These are phyloP conservation scores for Leishmania guyanensis DNA, from an alignment of 208 protist genomes.

Conservation along the genomic window DNA sequence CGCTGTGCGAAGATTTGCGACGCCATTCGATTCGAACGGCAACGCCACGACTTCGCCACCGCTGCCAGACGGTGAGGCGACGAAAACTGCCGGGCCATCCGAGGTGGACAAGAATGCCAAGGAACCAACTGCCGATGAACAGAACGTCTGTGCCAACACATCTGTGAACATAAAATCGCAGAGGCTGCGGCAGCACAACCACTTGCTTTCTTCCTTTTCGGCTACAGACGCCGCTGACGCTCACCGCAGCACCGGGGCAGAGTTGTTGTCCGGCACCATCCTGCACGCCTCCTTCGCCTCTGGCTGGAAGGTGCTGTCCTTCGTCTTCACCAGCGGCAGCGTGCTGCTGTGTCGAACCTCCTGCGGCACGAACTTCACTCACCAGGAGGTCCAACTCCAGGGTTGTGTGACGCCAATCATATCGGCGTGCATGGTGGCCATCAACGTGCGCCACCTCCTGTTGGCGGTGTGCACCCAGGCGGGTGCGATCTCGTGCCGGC, in stretches of 20 bases:
- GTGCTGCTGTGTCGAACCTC: slow-evolving; percentile 49
- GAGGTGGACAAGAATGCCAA: neutral
- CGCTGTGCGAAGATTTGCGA: slow-evolving; percentile 10
- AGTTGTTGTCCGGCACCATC: slow-evolving; percentile 39
- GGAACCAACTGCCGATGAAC: neutral
- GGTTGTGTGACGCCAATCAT: slow-evolving; percentile 37
- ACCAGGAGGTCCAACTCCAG: slow-evolving; percentile 39
- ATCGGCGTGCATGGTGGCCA: slow-evolving; percentile 32
- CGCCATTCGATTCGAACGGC: neutral
- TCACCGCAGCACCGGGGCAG: slow-evolving; percentile 2
- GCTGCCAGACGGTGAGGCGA: neutral
- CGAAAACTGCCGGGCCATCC: neutral
- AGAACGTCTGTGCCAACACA: neutral
- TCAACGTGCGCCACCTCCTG: slow-evolving; percentile 62
- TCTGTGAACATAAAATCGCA: neutral
- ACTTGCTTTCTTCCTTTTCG: neutral
- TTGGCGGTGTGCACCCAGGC: slow-evolving; percentile 58
- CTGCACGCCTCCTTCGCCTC: slow-evolving; percentile 44
- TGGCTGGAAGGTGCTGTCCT: slow-evolving; percentile 40
- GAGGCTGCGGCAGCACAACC: neutral
- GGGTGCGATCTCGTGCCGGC: slow-evolving; percentile 56
- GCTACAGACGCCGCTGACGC: neutral
- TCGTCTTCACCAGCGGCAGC: slow-evolving; percentile 60
- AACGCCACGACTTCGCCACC: slow-evolving; percentile 6
- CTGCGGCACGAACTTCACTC: slow-evolving; percentile 51